Conservation (phyloP, 2,329 filamentous ascomycete genomes). For the Diaporthe longicolla region DNA sequence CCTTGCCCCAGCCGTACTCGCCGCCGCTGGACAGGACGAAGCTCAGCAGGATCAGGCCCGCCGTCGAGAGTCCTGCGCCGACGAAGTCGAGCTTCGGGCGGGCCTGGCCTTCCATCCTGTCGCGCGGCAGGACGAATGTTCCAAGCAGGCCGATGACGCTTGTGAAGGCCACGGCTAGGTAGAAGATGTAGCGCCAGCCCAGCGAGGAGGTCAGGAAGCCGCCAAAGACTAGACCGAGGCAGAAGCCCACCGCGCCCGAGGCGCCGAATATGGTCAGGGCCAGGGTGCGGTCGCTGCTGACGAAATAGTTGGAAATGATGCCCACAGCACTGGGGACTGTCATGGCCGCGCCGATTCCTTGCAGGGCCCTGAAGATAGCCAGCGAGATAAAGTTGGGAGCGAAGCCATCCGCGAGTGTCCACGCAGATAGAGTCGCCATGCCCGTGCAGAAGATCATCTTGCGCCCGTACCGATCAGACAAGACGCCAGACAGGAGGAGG, state of each 20-base stretch:
- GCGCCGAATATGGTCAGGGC: conserved; percentile 57
- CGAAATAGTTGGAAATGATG: conserved; percentile 58
- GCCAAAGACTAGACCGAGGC: conserved; percentile 56
- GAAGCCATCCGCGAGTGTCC: conserved; percentile 54
- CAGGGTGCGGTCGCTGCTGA: conserved; percentile 54
- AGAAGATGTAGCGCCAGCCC: conserved; percentile 57
- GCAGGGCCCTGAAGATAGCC: conserved; percentile 59
- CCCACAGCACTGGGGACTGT: conserved; percentile 62
- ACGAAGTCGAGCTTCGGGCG: conserved; percentile 57
- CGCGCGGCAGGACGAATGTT: conserved; percentile 54
- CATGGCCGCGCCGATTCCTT: conserved; percentile 62
- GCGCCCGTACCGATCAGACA: conserved; percentile 55
- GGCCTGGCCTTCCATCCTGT: conserved; percentile 50
- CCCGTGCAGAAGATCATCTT: conserved; percentile 56
- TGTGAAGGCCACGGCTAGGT: conserved; percentile 53
- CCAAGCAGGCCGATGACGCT: conserved; percentile 48
- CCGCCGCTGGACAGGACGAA: conserved; percentile 61
- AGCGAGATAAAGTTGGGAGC: conserved; percentile 58
- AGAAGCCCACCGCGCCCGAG: conserved; percentile 56
- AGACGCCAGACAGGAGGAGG: conserved; percentile 51
- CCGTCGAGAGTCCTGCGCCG: conserved; percentile 58
- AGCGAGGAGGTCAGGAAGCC: conserved; percentile 56
- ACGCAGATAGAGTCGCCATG: conserved; percentile 53
- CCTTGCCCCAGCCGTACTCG: conserved; percentile 60
- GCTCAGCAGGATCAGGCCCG: conserved; percentile 58